Conservation (phyloP, 2,329 filamentous ascomycete species). For the Cucurbitaria berberidis region DNA sequence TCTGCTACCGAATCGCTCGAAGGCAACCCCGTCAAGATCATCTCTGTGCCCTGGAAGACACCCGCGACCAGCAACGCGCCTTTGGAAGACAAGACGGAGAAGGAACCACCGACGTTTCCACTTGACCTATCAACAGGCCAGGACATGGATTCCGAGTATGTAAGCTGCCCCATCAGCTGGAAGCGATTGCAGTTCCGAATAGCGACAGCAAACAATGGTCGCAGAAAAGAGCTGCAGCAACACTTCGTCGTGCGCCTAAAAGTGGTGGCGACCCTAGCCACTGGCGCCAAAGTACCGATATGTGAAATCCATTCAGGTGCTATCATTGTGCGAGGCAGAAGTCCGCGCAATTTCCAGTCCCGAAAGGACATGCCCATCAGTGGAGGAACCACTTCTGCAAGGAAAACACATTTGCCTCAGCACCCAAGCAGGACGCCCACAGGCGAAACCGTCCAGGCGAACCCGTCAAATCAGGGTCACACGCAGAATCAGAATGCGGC, state of each 20-base stretch:
- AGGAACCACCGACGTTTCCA: conserved; percentile 83
- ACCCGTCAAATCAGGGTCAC: conserved; percentile 36
- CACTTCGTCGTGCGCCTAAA: conserved; percentile 92
- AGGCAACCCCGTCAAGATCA: conserved; percentile 87
- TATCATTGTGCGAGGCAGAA: conserved; percentile 91
- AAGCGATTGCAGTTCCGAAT: conserved; percentile 92
- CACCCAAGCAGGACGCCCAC: conserved; percentile 47
- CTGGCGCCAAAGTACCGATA: conserved; percentile 80
- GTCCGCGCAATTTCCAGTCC: conserved; percentile 92
- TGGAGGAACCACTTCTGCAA: conserved; percentile 77
- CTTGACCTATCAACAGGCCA: conserved; percentile 70
- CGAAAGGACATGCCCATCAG: conserved; percentile 90
- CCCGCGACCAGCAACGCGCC: conserved; percentile 80
- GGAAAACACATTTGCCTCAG: conserved; percentile 60
- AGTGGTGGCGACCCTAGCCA: conserved; percentile 81
- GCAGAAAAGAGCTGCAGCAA: conserved; percentile 92
- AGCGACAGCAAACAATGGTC: conserved; percentile 94
- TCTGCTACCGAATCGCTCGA: conserved; percentile 95
- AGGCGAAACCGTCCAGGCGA: conserved; percentile 41
- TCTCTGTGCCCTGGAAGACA: conserved; percentile 98
- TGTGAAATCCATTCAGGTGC: conserved; percentile 86
- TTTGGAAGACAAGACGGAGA: conserved; percentile 71
- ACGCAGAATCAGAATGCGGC: conserved; percentile 29
- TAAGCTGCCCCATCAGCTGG: conserved; percentile 93
- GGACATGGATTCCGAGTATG: conserved; percentile 79